phyloP scores from a whole-genome alignment of 148 eudicot genomes.

The Vaccinium myrtillus region DNA sequence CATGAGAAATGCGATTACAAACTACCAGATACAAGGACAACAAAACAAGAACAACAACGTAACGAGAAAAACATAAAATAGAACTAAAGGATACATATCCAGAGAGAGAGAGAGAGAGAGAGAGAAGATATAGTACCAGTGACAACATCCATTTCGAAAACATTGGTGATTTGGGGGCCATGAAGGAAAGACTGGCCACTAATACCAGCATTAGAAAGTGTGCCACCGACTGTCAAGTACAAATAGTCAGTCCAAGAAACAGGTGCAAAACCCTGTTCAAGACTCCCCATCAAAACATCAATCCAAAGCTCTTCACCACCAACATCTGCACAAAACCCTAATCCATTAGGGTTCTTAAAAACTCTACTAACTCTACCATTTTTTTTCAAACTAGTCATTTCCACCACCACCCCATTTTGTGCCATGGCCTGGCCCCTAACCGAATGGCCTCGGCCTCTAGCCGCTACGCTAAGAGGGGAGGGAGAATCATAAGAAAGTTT shows the following conservation, averaged over 20 bases:
- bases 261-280: conserved; percentile 68
- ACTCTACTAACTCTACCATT: conserved; percentile 32
- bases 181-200: conserved; percentile 74
- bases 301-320: conserved; percentile 83
- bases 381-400: conserved; percentile 46
- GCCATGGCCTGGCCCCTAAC: conserved; percentile 84
- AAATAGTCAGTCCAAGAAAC: conserved; percentile 93
- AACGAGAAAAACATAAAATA: no score
- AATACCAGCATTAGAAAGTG: conserved; percentile 90
- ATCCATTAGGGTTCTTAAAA: conserved; percentile 25
- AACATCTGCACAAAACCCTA: conserved; percentile 62
- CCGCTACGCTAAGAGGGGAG: conserved; percentile 41
- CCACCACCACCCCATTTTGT: conserved; percentile 63
- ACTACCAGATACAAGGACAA: no score
- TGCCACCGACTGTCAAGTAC: conserved; percentile 81
- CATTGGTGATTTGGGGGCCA: conserved; percentile 86
- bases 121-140: conserved; percentile 45
- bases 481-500: conserved; percentile 42
- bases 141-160: conserved; percentile 73
- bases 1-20: no score
- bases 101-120: background rate
- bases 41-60: no score
- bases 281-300: conserved; percentile 53
- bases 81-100: no score
- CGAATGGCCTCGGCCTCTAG: conserved; percentile 81